A percentile compares a stretch with the other conserved stretches of the same genome.
Conservation (phyloP, 2,329 filamentous ascomycete species). For the Aspergillus phoenicis region DNA sequence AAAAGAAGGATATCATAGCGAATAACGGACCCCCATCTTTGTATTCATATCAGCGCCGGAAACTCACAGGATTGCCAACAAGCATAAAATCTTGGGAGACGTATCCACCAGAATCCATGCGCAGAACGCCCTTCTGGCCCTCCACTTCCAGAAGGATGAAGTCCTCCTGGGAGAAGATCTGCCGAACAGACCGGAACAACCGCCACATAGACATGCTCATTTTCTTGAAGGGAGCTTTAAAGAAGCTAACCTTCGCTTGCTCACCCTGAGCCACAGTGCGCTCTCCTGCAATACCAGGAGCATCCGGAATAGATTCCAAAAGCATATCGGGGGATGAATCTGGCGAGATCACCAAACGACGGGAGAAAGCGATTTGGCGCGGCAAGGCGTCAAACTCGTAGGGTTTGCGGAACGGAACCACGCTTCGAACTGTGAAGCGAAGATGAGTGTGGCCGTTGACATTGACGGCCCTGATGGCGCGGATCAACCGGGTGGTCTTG, state of each 20-base stretch:
- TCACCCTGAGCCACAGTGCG: slow-evolving; percentile 14
- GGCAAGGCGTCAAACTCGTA: slow-evolving; percentile 37
- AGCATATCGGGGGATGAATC: slow-evolving; percentile 23
- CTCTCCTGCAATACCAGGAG: not conserved
- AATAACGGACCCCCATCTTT: not conserved
- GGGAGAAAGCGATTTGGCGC: slow-evolving; percentile 38
- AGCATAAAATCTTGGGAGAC: slow-evolving; percentile 39
- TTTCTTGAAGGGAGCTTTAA: slow-evolving; percentile 36
- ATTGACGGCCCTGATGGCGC: slow-evolving; percentile 57
- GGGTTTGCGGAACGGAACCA: slow-evolving; percentile 43
- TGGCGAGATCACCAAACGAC: slow-evolving; percentile 34
- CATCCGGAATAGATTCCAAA: slow-evolving; percentile 16
- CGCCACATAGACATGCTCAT: slow-evolving; percentile 35
- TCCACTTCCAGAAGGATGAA: slow-evolving; percentile 43
- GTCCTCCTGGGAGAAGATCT: slow-evolving; percentile 45
- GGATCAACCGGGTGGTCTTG: slow-evolving; percentile 61
- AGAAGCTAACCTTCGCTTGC: slow-evolving; percentile 30
- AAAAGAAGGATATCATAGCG: slow-evolving; percentile 11
- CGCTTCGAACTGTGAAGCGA: slow-evolving; percentile 39
- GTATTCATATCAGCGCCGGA: slow-evolving; percentile 10
- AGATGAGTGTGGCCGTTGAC: slow-evolving; percentile 35
- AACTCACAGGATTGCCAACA: slow-evolving; percentile 33
- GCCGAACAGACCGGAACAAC: slow-evolving; percentile 39
- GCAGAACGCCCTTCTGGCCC: slow-evolving; percentile 37
- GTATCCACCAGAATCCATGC: slow-evolving; percentile 42